These are phyloP conservation scores for Dorcoceras hygrometricum DNA, from an alignment of 257 asterid genomes.

Conservation along the genomic window DNA sequence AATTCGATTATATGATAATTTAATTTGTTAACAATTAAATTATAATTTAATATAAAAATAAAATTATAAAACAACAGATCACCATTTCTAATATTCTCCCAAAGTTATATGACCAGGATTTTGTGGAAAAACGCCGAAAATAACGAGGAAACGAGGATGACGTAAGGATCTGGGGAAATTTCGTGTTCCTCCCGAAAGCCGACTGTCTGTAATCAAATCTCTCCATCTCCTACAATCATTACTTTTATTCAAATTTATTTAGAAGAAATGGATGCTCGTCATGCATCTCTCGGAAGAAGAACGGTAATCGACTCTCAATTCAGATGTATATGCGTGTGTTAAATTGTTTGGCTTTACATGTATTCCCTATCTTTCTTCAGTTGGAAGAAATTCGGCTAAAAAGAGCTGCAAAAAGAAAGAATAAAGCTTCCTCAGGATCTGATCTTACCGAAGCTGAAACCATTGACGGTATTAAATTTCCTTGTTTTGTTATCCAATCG, in stretches of 20 bases:
- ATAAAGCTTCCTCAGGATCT: constrained; percentile 71
- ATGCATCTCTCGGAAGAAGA: constrained; percentile 83
- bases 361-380: constrained; percentile 33
- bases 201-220: no score
- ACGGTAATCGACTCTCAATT: constrained; percentile 55
- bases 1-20: no score
- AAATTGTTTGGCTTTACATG: neutral
- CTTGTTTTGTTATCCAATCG: neutral
- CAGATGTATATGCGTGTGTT: neutral
- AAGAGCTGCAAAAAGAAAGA: constrained; percentile 86
- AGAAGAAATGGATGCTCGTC: constrained; percentile 70
- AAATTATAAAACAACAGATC: no score
- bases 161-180: neutral
- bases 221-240: no score
- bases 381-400: constrained; percentile 94
- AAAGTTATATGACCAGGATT: no score
- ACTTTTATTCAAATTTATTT: no score
- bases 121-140: no score
- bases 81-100: no score
- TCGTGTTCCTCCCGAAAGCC: neutral
- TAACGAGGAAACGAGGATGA: neutral
- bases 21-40: no score
- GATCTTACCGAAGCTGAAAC: constrained; percentile 59
- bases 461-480: constrained; percentile 36
- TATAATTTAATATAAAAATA: no score